Evolutionary conservation across 306 rosid genomes (phyloP), one percentile per base, ranked within the genome.

Genomic region (Datisca glomerata): DNA sequence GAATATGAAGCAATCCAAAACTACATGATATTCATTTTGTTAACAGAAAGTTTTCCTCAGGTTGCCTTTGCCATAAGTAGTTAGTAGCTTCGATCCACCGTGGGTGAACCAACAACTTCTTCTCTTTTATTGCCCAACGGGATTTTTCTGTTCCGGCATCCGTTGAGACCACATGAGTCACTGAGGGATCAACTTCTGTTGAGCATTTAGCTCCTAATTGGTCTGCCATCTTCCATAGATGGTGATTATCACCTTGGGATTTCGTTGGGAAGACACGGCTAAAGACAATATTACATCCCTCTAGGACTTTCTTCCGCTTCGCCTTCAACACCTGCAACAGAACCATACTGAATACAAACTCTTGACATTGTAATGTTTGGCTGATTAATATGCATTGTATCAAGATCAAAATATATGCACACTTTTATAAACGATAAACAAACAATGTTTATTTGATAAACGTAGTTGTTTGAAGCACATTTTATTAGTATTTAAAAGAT

Each of bases 71-170:
- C 96, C 96, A 91, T 64, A 84, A 58, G 47, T 60, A 91, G 57
- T 84, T 74, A 21, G 93, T 68, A 27, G 96, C 81, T 61, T 84
- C 94, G 21, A 84, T 57, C 98, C 94, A 91, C 31, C 44, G 57
- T 10, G 95, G 93, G 62, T 75, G 76, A 46, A 91, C 98, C 74
- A 91, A 39, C 43, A 71, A 78, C 71, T 78, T 84, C 0, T 56
- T 47, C 37, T 84, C 81, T 52, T 69, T 75, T 47, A 70, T 61
- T 14, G 94, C 96, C 96, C 96, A 84, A 0, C 67, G 61, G 0
- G 84, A 64, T 64, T 91, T 91, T 61, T 80, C 95, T 2, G 94
- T 89, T 47, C 93, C 93, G 28, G 43, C 65, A 51, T 89, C 95
- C 3, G 70, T 61, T 4, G 85, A 69, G 46, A 91, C 78, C 12